Evolutionary conservation across 352 stramenopile species (phyloP).

Genomic region (Globisporangium solare): DNA sequence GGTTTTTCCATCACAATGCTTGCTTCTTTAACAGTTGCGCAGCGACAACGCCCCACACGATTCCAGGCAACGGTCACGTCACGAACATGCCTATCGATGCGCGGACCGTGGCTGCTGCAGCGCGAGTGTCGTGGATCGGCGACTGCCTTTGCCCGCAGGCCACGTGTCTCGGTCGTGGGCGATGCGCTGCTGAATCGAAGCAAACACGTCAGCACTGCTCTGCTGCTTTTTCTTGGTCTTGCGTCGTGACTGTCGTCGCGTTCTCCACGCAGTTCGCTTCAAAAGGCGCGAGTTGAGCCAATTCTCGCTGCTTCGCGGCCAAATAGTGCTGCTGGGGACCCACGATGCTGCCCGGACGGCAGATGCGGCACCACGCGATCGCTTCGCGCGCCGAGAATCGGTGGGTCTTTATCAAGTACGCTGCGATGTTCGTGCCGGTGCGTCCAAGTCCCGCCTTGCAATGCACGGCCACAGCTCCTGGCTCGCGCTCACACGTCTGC

Average conservation of each 20-base stretch:
- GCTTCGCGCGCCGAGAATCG: slow-evolving; percentile 90
- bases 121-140: background rate
- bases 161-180: background rate
- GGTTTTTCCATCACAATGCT: too few species aligned
- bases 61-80: too few species aligned
- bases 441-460: slow-evolving; percentile 96
- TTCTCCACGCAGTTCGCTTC: background rate
- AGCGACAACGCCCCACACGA: too few species aligned
- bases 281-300: slow-evolving; percentile 19
- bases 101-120: background rate
- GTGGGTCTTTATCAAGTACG: slow-evolving; percentile 96
- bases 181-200: background rate
- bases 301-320: slow-evolving; percentile 70
- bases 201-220: background rate
- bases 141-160: background rate
- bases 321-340: slow-evolving; percentile 96
- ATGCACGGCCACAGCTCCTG: slow-evolving; percentile 93
- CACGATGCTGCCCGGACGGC: slow-evolving; percentile 92
- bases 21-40: background rate
- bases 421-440: slow-evolving; percentile 94
- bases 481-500: slow-evolving; percentile 53
- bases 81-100: background rate
- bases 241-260: too few species aligned
- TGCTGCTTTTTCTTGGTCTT: background rate
- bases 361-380: slow-evolving; percentile 96